Evolutionary conservation across 371 early-diverging fungal genomes (phyloP), one percentile per base, ranked within the genome.

Genomic region (Actinomucor elegans): DNA sequence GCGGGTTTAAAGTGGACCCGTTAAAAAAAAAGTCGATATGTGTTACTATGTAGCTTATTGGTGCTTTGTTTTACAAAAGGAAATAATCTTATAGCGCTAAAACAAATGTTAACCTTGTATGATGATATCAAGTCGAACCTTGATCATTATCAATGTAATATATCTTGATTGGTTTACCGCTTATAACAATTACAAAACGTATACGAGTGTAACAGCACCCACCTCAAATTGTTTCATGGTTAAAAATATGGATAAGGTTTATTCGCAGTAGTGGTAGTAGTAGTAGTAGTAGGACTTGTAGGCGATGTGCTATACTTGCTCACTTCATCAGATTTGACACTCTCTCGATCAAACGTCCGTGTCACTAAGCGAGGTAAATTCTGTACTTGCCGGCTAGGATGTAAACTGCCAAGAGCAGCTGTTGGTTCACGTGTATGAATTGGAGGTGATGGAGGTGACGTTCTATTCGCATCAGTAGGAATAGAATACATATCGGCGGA

Each of bases 131-230:
- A n/a, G n/a, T n/a, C n/a, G n/a, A n/a, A n/a, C n/a, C n/a, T n/a
- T n/a, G n/a, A n/a, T n/a, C n/a, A n/a, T n/a, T n/a, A n/a, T n/a
- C n/a, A 34, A 34, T 34, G 34, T 34, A 34, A n/a, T 15, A 34
- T 34, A 34, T 34, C n/a, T 15, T 34, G 34, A 15, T 34, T n/a
- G n/a, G n/a, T n/a, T n/a, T n/a, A n/a, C n/a, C n/a, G n/a, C n/a
- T n/a, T n/a, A n/a, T n/a, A 37, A 3, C 37, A 8, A 37, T 9
- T 18, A 43, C 23, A 26, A 26, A 43, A 26, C 27, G 28, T 43
- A 27, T 17, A 6, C 20, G 37, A 34, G 49, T 48, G 49, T 48
- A 54, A 51, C 51, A 51, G 35, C 29, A 52, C 41, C 42, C 24
- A 21, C 17, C n/a, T n/a, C n/a, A n/a, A n/a, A n/a, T n/a, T n/a